Evolutionary conservation across 805 yeast genomes (phyloP).

Genomic region (Candida dajiaensis): DNA sequence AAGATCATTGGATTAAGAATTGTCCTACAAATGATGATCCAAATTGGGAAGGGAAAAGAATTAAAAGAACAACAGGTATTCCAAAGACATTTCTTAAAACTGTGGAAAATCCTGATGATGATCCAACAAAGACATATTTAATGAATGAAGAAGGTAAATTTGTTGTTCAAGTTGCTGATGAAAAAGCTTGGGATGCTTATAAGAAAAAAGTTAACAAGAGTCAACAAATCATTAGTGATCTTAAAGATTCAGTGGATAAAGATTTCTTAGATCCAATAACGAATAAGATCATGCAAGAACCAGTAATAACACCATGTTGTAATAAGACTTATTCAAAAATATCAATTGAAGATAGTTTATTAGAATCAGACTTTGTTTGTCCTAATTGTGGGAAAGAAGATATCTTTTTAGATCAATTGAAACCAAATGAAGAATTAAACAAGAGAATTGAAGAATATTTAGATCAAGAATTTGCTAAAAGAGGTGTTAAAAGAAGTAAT

Average conservation of each 20-base stretch:
- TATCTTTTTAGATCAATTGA: constrained; percentile 66
- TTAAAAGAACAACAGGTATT: constrained; percentile 93
- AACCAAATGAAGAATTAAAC: constrained; percentile 54
- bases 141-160: constrained; percentile 93
- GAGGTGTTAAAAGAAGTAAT: constrained; percentile 24
- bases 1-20: constrained; percentile 92
- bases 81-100: constrained; percentile 89
- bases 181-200: constrained; percentile 81
- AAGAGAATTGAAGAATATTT: constrained; percentile 47
- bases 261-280: constrained; percentile 68
- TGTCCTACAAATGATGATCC: constrained; percentile 95
- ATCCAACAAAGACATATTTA: constrained; percentile 57
- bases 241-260: constrained; percentile 37
- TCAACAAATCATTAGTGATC: constrained; percentile 18
- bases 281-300: constrained; percentile 56
- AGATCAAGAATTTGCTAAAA: constrained; percentile 29
- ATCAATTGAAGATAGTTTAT: constrained; percentile 56
- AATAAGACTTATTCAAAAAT: constrained; percentile 49
- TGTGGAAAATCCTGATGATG: constrained; percentile 73
- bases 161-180: constrained; percentile 94
- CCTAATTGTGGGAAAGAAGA: constrained; percentile 80
- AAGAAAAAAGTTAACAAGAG: constrained; percentile 49
- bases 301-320: constrained; percentile 84
- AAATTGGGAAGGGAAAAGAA: constrained; percentile 85
- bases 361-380: constrained; percentile 84